phyloP scores from a whole-genome alignment of 495 filamentous ascomycete species.

The Usnea hakonensis region DNA sequence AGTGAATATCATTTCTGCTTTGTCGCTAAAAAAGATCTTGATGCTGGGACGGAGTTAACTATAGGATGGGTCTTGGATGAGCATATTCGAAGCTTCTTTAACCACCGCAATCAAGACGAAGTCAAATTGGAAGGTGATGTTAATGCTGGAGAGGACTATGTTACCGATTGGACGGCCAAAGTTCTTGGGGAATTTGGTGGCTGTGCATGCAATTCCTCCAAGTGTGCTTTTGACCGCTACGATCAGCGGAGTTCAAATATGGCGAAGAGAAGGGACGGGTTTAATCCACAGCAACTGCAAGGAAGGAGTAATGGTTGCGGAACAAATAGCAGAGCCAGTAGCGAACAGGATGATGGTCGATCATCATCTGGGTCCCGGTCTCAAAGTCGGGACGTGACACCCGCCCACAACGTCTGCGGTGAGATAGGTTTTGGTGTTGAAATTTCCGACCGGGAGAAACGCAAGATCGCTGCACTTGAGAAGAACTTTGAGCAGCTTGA shows the following conservation, averaged over 20 bases:
- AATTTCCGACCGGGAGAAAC: constrained; percentile 76
- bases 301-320: constrained; percentile 59
- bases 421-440: constrained; percentile 48
- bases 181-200: constrained; percentile 81
- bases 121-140: constrained; percentile 40
- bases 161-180: constrained; percentile 53
- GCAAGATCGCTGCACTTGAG: constrained; percentile 79
- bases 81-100: constrained; percentile 33
- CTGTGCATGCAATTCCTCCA: constrained; percentile 67
- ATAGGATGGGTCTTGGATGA: constrained; percentile 58
- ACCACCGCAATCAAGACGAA: constrained; percentile 33
- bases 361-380: constrained; percentile 75
- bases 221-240: constrained; percentile 66
- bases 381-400: constrained; percentile 76
- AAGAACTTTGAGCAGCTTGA: constrained; percentile 59
- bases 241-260: constrained; percentile 54
- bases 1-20: constrained; percentile 84
- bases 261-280: constrained; percentile 50
- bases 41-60: constrained; percentile 54
- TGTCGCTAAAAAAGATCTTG: constrained; percentile 65
- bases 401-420: constrained; percentile 40
- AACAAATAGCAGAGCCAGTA: constrained; percentile 68
- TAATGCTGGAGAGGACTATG: constrained; percentile 38
- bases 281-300: constrained; percentile 52
- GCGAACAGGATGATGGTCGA: constrained; percentile 48